Percentiles rank a stretch among this genome's conserved stretches.
These are phyloP conservation scores for Nakazawaea peltata DNA, from an alignment of 805 yeast species.

Conservation along the genomic window DNA sequence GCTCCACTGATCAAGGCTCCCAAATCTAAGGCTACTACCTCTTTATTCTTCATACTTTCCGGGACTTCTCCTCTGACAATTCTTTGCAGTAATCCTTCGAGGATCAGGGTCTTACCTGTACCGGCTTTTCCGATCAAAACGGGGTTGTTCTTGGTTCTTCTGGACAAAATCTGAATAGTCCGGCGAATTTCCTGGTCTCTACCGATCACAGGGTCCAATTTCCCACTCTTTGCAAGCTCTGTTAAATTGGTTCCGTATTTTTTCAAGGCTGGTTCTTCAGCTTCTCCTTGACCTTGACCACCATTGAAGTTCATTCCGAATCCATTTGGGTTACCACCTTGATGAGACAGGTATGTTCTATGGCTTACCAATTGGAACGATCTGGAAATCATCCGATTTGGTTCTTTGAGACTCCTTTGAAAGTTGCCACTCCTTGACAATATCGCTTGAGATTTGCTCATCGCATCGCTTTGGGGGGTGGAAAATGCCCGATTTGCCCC, in stretches of 20 bases:
- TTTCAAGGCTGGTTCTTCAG: constrained; percentile 70
- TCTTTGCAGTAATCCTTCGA: constrained; percentile 95
- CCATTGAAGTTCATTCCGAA: constrained; percentile 32
- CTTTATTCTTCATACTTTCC: constrained; percentile 82
- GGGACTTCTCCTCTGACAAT: constrained; percentile 91
- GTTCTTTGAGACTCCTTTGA: too few relatives aligned
- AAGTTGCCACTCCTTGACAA: too few relatives aligned
- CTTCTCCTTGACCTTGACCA: constrained; percentile 33
- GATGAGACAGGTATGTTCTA: too few relatives aligned
- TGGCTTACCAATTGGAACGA: too few relatives aligned
- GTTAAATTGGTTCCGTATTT: constrained; percentile 84
- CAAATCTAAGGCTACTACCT: constrained; percentile 75
- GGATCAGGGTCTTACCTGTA: constrained; percentile 94
- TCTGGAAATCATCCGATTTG: too few relatives aligned
- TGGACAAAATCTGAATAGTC: constrained; percentile 83
- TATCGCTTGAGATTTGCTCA: too few relatives aligned
- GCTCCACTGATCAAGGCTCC: constrained; percentile 93
- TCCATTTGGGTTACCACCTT: constrained; percentile 4
- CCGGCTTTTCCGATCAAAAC: constrained; percentile 95
- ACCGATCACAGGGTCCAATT: constrained; percentile 94
- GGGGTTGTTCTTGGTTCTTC: constrained; percentile 94
- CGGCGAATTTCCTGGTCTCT: constrained; percentile 92
- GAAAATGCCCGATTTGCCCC: too few relatives aligned
- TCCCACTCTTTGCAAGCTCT: constrained; percentile 79
- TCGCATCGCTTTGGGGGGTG: too few relatives aligned